Evolutionary conservation across 768 basidiomycete species (phyloP), one percentile per base, ranked within the genome.

Genomic region (Mycena epipterygia): DNA sequence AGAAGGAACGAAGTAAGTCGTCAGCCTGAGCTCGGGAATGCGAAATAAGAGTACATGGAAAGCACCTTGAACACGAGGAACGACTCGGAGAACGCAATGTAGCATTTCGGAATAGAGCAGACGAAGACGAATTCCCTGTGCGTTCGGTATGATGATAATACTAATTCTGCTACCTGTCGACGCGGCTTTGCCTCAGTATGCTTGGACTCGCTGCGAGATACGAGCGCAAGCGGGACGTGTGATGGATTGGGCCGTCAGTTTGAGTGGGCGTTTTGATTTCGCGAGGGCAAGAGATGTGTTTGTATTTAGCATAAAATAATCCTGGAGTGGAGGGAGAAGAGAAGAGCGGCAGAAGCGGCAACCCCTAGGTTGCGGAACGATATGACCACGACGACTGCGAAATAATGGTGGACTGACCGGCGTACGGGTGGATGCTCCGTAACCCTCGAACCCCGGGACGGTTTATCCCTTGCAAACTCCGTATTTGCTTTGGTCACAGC

Each of bases 11-110:
- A 21, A 37, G 35, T 37, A 37, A 37, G 35, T 37, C 35, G 52
- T 55, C 52, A 55, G 52, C 52, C n/a, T n/a, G n/a, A n/a, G n/a
- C n/a, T 30, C 33, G 52, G 52, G 52, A 55, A 55, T 55, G 52
- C 52, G 52, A 55, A 55, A 35, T 35, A 55, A 55, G 33, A 55
- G 52, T 55, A 55, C 33, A 55, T 35, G 32, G 52, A 55, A 55
- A 33, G 52, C 52, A 55, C 52, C 11, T 55, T 35, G 52, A 55
- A 8, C 32, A 35, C 52, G 32, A 55, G 52, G 19, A 35, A 55
- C 52, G 32, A 33, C 30, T 55, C 52, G 52, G 52, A 55, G 52
- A 35, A 55, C 52, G 52, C 52, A 55, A 35, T 55, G 32, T 33
- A 55, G 27, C 48, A 32, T 55, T 55, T 55, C 19, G 32, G 52